Evolutionary conservation across 2,329 filamentous ascomycete species (phyloP).

Genomic region (Diatrype stigma): DNA sequence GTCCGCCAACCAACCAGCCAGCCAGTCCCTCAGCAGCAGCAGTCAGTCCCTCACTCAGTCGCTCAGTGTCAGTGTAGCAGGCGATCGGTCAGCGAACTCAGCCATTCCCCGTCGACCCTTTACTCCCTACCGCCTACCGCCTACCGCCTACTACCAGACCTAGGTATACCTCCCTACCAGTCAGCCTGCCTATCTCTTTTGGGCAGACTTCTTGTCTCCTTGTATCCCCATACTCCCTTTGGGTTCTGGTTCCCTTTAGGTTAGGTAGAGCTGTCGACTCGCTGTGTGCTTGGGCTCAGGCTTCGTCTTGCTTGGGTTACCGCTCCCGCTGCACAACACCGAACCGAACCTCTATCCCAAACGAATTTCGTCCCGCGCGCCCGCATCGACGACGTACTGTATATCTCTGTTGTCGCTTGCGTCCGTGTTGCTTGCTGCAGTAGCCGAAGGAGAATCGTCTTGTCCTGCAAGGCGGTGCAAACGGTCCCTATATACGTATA

Average conservation of each 20-base stretch:
- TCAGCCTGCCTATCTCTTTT: neutral
- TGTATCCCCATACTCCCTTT: neutral
- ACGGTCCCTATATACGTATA: neutral
- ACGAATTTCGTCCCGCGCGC: neutral
- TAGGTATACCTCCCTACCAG: neutral
- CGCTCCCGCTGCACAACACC: neutral
- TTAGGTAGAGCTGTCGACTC: neutral
- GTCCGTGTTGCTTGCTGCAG: neutral
- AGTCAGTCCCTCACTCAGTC: constrained; percentile 16
- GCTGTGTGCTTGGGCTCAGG: too few relatives aligned
- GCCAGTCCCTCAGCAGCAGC: neutral
- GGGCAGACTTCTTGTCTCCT: neutral
- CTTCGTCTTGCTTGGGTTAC: neutral
- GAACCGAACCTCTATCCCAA: neutral
- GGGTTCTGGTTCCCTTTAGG: neutral
- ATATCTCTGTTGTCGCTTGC: neutral
- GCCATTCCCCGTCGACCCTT: neutral
- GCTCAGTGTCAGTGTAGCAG: constrained; percentile 15
- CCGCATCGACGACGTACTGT: neutral
- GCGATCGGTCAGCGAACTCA: constrained; percentile 4
- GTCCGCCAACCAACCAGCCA: neutral
- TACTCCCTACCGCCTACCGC: too few relatives aligned
- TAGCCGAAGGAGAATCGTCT: neutral
- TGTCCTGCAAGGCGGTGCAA: neutral
- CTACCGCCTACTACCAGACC: too few relatives aligned